These are phyloP conservation scores for Candida khao-thaluensis DNA, from an alignment of 805 yeast genomes.

Conservation along the genomic window DNA sequence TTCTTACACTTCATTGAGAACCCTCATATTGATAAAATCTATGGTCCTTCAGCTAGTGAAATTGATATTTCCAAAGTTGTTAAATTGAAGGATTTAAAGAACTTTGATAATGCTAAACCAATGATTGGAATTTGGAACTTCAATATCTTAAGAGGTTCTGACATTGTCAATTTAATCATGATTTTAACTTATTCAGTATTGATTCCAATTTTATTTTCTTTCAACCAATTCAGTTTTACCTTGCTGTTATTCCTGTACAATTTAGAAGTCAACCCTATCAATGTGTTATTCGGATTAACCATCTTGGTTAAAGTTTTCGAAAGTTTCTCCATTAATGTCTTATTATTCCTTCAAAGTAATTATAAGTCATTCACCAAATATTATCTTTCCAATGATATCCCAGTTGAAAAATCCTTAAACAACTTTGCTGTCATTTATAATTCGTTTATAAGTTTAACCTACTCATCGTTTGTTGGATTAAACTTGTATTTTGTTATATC, in stretches of 20 bases:
- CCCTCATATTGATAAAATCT: constrained; percentile 83
- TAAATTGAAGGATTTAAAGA: constrained; percentile 49
- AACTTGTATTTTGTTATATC: constrained; percentile 28
- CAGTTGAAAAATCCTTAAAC: constrained; percentile 62
- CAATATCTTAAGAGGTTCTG: constrained; percentile 62
- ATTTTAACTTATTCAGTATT: constrained; percentile 42
- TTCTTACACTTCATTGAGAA: constrained; percentile 75
- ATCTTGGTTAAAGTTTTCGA: constrained; percentile 50
- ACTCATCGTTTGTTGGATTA: constrained; percentile 48
- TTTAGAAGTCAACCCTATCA: constrained; percentile 19
- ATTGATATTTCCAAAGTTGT: constrained; percentile 35
- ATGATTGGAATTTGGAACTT: constrained; percentile 64
- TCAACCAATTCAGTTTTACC: neutral
- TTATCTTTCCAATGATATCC: constrained; percentile 61
- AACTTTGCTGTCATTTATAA: constrained; percentile 72
- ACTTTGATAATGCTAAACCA: constrained; percentile 44
- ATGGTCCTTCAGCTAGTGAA: constrained; percentile 49
- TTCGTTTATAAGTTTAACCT: constrained; percentile 51
- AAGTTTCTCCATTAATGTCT: constrained; percentile 47
- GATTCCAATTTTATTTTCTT: constrained; percentile 38
- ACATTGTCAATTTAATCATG: constrained; percentile 48
- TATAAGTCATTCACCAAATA: constrained; percentile 62
- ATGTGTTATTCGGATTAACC: constrained; percentile 39
- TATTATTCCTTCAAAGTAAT: constrained; percentile 59
- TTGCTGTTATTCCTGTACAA: neutral